Evolutionary conservation across 148 eudicot species (phyloP).

Genomic region (Persicaria maculosa): DNA sequence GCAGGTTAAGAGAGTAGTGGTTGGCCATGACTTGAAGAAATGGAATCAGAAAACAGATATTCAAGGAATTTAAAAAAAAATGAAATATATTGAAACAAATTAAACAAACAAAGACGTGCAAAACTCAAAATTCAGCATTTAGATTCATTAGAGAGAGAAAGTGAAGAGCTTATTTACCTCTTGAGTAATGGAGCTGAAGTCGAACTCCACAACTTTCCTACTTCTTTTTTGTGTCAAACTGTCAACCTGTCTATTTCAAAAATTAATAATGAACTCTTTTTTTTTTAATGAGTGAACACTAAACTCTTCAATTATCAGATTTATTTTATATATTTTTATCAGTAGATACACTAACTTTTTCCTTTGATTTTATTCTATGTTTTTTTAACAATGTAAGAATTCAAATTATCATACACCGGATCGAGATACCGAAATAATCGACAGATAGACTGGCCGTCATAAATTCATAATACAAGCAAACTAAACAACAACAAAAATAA

Average conservation of each 20-base stretch:
- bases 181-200: slow-evolving; percentile 9
- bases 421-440: no score
- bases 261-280: background rate
- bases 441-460: no score
- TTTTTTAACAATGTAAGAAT: no score
- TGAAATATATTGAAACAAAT: background rate
- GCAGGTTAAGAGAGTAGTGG: background rate
- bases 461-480: no score
- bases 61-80: slow-evolving; percentile 1
- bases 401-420: no score
- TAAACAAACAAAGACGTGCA: slow-evolving; percentile 7
- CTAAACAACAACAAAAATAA: no score
- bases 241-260: slow-evolving; percentile 1
- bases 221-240: background rate
- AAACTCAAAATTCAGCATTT: background rate
- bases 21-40: background rate
- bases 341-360: no score
- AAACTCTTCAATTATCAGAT: no score
- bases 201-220: slow-evolving; percentile 11
- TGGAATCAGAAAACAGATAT: slow-evolving; percentile 3
- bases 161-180: background rate
- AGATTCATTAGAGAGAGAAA: background rate
- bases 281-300: no score
- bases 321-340: no score
- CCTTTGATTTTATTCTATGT: no score